phyloP scores from a whole-genome alignment of 164 flowering plant genomes.

The Piper longum region DNA sequence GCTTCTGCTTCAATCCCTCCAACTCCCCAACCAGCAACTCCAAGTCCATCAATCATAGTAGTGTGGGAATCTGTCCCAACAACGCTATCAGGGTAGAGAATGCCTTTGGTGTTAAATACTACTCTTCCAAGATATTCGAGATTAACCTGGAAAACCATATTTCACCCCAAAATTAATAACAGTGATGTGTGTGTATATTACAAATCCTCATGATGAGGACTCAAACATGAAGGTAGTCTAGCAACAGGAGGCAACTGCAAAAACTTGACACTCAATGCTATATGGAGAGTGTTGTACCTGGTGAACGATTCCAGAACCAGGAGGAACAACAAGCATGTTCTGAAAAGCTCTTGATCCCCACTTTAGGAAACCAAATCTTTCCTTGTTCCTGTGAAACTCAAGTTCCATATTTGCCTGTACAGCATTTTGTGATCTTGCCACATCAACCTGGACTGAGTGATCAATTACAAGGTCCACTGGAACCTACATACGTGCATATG shows the following conservation, averaged over 20 bases:
- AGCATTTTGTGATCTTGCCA: conserved; percentile 69
- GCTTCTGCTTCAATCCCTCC: conserved; percentile 98
- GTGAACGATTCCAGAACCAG: conserved; percentile 87
- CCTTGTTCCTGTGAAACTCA: conserved; percentile 66
- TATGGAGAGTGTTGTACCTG: conserved; percentile 31
- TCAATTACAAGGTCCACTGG: conserved; percentile 92
- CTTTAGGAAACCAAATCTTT: conserved; percentile 76
- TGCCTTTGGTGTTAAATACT: conserved; percentile 72
- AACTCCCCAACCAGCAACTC: conserved; percentile 98
- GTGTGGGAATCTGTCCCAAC: conserved; percentile 96
- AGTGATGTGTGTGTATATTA: not conserved
- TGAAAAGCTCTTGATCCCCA: conserved; percentile 80
- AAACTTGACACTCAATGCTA: too few species aligned
- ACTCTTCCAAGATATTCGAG: conserved; percentile 88
- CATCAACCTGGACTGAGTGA: conserved; percentile 83
- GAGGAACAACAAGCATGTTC: conserved; percentile 90
- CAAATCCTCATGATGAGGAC: not conserved
- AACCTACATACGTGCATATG: conserved; percentile 31
- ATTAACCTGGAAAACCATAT: conserved; percentile 52
- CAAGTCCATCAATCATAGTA: conserved; percentile 83
- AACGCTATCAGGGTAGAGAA: conserved; percentile 88
- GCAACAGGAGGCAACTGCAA: too few species aligned
- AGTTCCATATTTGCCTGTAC: conserved; percentile 70
- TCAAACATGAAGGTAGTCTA: not conserved
- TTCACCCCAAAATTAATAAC: not conserved